These are phyloP conservation scores for Choanephora cucurbitarum DNA, from an alignment of 371 early-diverging fungal genomes.

Conservation along the genomic window DNA sequence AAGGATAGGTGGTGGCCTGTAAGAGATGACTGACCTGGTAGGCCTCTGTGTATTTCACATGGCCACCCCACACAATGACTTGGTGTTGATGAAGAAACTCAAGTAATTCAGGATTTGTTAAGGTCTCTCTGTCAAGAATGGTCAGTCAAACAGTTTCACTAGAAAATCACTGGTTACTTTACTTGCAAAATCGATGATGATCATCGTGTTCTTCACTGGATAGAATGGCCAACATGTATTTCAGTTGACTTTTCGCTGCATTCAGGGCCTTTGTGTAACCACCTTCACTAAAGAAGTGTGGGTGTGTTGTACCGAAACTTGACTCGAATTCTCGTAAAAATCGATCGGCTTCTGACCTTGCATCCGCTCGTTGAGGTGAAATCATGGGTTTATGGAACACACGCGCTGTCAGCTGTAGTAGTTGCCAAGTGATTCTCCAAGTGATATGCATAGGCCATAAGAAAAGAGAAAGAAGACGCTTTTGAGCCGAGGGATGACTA, in stretches of 20 bases:
- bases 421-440: conserved; percentile 52
- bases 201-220: conserved; percentile 84
- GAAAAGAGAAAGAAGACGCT: conserved; percentile 38
- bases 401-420: conserved; percentile 52
- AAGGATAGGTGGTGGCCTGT: conserved; percentile 77
- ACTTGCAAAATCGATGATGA: conserved; percentile 67
- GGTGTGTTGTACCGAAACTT: conserved; percentile 69
- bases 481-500: conserved; percentile 3
- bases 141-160: neutral
- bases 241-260: conserved; percentile 70
- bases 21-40: conserved; percentile 73
- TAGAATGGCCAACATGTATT: conserved; percentile 71
- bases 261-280: conserved; percentile 73
- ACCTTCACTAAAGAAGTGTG: conserved; percentile 74
- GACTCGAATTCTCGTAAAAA: conserved; percentile 72
- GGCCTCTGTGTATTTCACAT: conserved; percentile 71
- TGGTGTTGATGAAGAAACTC: conserved; percentile 64
- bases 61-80: conserved; percentile 78
- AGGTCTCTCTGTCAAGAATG: conserved; percentile 39
- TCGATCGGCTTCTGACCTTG: conserved; percentile 64
- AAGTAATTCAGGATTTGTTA: conserved; percentile 61
- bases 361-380: conserved; percentile 41
- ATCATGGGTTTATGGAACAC: conserved; percentile 50
- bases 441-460: conserved; percentile 61
- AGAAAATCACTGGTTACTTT: no score